Conservation (phyloP, 1,284 basidiomycete genomes). For the Naganishia cerealis region DNA sequence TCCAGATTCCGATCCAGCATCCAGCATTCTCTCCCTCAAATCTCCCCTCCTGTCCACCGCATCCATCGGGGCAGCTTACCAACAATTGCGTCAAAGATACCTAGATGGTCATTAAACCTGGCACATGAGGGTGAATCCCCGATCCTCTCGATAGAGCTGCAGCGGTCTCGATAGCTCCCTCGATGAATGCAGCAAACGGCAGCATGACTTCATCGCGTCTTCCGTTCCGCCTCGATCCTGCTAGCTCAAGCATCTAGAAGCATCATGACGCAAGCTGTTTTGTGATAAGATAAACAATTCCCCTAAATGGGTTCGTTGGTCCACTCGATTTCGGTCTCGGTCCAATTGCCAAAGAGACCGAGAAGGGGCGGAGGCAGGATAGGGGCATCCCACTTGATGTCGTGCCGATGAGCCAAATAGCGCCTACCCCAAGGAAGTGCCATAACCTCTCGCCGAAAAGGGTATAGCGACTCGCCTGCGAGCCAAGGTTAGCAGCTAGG, state of each 20-base stretch:
- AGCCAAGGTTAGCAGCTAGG: no score
- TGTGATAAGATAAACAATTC: constrained; percentile 7
- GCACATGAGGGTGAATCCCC: neutral
- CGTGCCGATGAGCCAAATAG: neutral
- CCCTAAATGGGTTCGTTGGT: neutral
- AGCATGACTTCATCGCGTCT: constrained; percentile 6
- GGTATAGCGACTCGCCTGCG: neutral
- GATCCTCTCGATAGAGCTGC: neutral
- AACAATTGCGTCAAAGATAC: neutral
- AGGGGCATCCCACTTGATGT: neutral
- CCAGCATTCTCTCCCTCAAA: neutral
- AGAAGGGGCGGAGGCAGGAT: neutral
- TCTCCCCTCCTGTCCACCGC: no score
- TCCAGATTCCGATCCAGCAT: constrained; percentile 1
- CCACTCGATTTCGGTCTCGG: neutral
- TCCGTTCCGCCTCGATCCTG: neutral
- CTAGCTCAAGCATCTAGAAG: neutral
- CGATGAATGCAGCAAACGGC: neutral
- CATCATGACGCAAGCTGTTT: constrained; percentile 3
- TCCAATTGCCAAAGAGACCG: neutral
- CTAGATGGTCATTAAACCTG: neutral
- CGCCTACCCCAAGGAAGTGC: neutral
- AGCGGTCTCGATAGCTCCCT: neutral
- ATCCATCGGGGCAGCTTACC: neutral
- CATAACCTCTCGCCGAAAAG: neutral